Evolutionary conservation across 192 early-diverging fungal species (phyloP), one percentile per base, ranked within the genome.

Genomic region (Podila verticillata): DNA sequence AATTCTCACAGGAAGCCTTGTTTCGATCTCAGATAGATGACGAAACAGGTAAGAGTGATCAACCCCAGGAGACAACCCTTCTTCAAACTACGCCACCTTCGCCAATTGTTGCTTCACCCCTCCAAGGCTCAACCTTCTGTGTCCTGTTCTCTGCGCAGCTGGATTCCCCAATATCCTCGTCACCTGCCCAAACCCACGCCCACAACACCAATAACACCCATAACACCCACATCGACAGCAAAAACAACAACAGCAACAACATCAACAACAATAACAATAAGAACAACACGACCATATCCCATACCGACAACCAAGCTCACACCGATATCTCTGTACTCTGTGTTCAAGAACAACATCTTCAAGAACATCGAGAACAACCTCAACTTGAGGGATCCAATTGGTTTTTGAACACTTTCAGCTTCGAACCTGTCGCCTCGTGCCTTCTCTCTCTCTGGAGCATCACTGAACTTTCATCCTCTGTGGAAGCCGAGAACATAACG

Each of bases 1-100:
- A 44, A 44, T 44, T 44, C 39, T 3, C 39, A 44, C 39, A 44
- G 39, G 39, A 44, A n/a, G 51, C 65, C 65, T 56, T 66, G 65
- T 51, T 66, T 48, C 20, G 24, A 30, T 26, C 47, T 57, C 22
- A n/a, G 26, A 54, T 29, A 30, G 49, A n/a, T 57, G 48, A 12
- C 48, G 47, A 64, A 19, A 15, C 20, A 1, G 13, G 39, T 15
- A 29, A 68, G n/a, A 20, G 57, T 24, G 22, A 60, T 22, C 22
- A 59, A 10, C 22, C 35, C 10, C 32, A 68, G 54, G 31, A 34
- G 0, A 24, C 22, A n/a, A 26, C 51, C 51, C 51, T 39, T 12
- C 49, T 12, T 24, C 51, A 54, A 22, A 44, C 51, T 54, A n/a
- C 51, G 51, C 51, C 51, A 54, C 51, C 39, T 7, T 24, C 51